Evolutionary conservation across 2,329 filamentous ascomycete species (phyloP).

Genomic region (Fusarium algeriense): DNA sequence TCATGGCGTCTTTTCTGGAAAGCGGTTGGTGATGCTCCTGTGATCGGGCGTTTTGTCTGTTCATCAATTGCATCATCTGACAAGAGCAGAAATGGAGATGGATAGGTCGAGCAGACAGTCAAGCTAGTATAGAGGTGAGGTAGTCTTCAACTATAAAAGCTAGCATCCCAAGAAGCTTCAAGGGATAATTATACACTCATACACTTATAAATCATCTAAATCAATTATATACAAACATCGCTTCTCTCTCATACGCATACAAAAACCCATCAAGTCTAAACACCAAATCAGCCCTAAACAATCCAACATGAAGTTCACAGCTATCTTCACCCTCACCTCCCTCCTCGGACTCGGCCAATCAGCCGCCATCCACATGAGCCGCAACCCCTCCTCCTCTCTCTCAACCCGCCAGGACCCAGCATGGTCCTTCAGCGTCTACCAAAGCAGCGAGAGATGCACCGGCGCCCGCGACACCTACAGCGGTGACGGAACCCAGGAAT

Average conservation of each 20-base stretch:
- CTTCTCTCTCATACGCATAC: too few relatives aligned
- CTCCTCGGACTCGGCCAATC: neutral
- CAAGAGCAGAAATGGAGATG: fast-evolving
- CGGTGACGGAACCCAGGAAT: neutral
- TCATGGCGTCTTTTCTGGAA: fast-evolving
- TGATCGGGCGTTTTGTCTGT: neutral
- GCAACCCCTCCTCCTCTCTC: neutral
- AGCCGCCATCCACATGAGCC: neutral
- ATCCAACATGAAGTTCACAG: neutral
- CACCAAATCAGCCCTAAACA: too few relatives aligned
- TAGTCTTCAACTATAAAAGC: fast-evolving
- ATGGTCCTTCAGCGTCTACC: neutral
- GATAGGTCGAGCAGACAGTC: fast-evolving
- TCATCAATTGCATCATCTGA: neutral
- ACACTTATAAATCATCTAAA: neutral
- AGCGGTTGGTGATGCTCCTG: fast-evolving
- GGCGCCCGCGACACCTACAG: neutral
- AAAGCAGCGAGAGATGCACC: neutral
- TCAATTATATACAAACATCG: too few relatives aligned
- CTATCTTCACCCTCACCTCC: neutral
- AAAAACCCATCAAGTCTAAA: fast-evolving
- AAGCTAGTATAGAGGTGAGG: fast-evolving
- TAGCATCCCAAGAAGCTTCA: fast-evolving
- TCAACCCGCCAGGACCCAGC: neutral
- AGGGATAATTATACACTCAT: neutral